A percentile compares a stretch with the other conserved stretches of the same genome.
Conservation (phyloP, 2,329 filamentous ascomycete genomes). For the Penicillium sp. region DNA sequence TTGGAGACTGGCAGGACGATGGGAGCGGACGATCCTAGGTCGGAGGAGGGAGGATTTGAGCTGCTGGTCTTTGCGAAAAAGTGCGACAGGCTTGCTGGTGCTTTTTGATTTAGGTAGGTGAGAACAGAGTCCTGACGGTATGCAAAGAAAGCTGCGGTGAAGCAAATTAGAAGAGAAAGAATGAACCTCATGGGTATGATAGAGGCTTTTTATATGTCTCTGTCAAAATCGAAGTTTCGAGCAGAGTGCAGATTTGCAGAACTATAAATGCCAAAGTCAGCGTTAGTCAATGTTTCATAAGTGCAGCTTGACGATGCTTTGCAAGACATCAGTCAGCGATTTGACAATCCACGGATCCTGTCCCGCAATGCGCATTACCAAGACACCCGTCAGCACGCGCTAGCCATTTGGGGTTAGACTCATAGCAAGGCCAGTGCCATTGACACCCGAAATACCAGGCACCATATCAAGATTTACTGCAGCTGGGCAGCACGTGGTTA, state of each 20-base stretch:
- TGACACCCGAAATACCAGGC: background rate
- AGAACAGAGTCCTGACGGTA: conserved; percentile 23
- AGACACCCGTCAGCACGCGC: conserved; percentile 29
- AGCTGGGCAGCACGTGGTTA: background rate
- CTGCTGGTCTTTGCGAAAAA: conserved; percentile 12
- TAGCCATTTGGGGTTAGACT: background rate
- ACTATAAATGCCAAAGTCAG: conserved; percentile 15
- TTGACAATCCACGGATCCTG: conserved; percentile 2
- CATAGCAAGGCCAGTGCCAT: background rate
- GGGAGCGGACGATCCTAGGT: conserved; percentile 3
- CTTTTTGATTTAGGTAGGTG: conserved; percentile 19
- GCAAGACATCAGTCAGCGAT: conserved; percentile 28
- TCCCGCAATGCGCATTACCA: conserved; percentile 16
- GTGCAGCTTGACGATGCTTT: conserved; percentile 14
- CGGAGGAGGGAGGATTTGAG: conserved; percentile 1
- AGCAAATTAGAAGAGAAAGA: conserved; percentile 39
- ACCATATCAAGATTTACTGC: background rate
- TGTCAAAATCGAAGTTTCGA: conserved; percentile 14
- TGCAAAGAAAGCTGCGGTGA: conserved; percentile 33
- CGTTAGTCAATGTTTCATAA: conserved; percentile 28
- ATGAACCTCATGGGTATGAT: conserved; percentile 35
- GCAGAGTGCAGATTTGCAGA: conserved; percentile 20
- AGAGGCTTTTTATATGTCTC: conserved; percentile 32
- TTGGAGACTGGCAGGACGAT: conserved; percentile 41
- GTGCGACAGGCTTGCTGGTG: conserved; percentile 16